phyloP scores from a whole-genome alignment of 768 basidiomycete species.

The Serendipita vermifera region DNA sequence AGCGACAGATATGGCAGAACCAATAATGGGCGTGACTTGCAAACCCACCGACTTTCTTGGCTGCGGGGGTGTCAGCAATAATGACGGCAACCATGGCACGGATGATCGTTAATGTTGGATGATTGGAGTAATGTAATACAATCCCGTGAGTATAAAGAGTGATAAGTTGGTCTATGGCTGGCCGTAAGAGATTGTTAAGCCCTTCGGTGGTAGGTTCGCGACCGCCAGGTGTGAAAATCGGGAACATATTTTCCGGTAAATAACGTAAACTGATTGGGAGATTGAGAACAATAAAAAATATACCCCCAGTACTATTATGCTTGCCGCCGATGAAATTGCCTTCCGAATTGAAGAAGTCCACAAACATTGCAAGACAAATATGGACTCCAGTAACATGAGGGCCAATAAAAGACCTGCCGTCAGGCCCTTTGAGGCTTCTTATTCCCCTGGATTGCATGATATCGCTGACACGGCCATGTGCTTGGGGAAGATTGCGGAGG shows the following conservation, averaged over 20 bases:
- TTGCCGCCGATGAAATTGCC: not conserved
- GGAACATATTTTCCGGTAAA: not conserved
- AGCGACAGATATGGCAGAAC: not conserved
- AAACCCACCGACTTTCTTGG: not conserved
- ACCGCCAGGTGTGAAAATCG: not conserved
- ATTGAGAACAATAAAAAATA: not conserved
- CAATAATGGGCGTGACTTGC: not conserved
- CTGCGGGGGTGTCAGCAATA: not conserved
- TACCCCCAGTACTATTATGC: not conserved
- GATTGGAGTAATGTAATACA: not conserved
- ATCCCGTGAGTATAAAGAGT: not conserved
- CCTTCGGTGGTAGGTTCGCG: not conserved
- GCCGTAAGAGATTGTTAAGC: not conserved
- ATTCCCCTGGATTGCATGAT: not conserved
- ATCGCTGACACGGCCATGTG: no score
- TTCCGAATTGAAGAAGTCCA: not conserved
- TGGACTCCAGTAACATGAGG: not conserved
- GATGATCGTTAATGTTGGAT: no score
- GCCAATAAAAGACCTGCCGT: not conserved
- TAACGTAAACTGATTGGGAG: not conserved
- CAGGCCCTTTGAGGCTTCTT: not conserved
- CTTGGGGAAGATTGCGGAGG: no score
- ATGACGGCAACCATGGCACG: not conserved
- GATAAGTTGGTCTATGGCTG: not conserved
- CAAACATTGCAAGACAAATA: not conserved